phyloP scores from a whole-genome alignment of 257 asterid genomes.

The Solanum pinnatisectum region DNA sequence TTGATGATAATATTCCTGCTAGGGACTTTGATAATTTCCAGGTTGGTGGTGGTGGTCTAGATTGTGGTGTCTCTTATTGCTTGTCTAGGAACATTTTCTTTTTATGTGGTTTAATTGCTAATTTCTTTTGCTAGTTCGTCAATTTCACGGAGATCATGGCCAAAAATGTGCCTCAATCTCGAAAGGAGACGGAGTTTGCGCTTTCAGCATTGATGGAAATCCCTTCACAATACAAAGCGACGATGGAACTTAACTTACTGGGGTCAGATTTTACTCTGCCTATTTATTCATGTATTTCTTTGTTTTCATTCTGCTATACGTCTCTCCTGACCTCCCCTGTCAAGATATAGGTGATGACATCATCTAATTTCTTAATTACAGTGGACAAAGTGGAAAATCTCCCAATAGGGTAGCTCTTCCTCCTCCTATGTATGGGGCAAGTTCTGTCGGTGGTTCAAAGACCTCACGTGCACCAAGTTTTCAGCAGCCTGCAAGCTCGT shows the following conservation, averaged over 20 bases:
- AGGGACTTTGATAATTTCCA: conserved; percentile 94
- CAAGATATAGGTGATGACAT: neutral
- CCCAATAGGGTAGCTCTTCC: conserved; percentile 69
- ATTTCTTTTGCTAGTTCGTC: conserved; percentile 56
- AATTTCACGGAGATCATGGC: conserved; percentile 91
- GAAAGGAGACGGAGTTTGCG: conserved; percentile 94
- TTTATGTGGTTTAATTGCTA: neutral
- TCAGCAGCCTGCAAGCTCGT: conserved; percentile 37
- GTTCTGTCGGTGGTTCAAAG: neutral
- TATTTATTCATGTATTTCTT: neutral
- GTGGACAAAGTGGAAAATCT: conserved; percentile 41
- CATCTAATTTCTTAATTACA: conserved; percentile 12
- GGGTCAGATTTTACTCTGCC: conserved; percentile 31
- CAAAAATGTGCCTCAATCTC: conserved; percentile 49
- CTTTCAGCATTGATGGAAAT: conserved; percentile 93
- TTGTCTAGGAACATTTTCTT: neutral
- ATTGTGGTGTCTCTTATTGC: neutral
- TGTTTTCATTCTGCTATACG: neutral
- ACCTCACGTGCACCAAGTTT: conserved; percentile 13
- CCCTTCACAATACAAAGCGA: conserved; percentile 89
- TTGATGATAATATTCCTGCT: conserved; percentile 92
- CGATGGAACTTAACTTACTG: conserved; percentile 74
- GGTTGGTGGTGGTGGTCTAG: conserved; percentile 26
- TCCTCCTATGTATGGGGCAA: conserved; percentile 56
- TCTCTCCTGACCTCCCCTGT: neutral